phyloP scores from a whole-genome alignment of 2,329 filamentous ascomycete species.

The Botrytis sinoallii region DNA sequence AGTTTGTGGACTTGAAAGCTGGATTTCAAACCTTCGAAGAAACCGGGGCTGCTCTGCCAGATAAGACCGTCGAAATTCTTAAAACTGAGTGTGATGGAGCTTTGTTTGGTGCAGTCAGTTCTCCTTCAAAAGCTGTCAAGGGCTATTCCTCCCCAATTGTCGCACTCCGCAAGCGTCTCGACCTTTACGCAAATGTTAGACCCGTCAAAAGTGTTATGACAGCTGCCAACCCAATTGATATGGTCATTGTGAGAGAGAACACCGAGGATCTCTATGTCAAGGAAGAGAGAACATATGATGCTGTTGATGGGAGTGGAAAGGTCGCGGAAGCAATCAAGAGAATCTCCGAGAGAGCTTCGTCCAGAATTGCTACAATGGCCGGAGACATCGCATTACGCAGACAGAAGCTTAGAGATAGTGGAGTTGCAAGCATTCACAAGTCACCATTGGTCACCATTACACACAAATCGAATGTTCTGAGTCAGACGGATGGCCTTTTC shows the following conservation, averaged over 20 bases:
- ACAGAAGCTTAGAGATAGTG: constrained; percentile 70
- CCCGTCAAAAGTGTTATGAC: constrained; percentile 82
- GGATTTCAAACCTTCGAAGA: constrained; percentile 92
- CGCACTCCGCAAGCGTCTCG: constrained; percentile 88
- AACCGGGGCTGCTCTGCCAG: constrained; percentile 83
- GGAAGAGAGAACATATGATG: constrained; percentile 80
- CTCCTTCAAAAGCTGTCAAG: constrained; percentile 82
- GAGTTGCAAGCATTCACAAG: constrained; percentile 58
- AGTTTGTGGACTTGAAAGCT: constrained; percentile 88
- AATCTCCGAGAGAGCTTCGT: constrained; percentile 81
- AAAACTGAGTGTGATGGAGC: constrained; percentile 91
- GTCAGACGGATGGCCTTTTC: constrained; percentile 95
- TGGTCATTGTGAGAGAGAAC: constrained; percentile 98
- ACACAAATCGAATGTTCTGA: constrained; percentile 97
- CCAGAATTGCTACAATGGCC: constrained; percentile 86
- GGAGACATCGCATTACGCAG: constrained; percentile 89
- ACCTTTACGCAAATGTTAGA: constrained; percentile 95
- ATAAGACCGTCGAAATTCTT: constrained; percentile 85
- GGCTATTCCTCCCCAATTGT: constrained; percentile 91
- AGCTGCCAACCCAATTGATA: constrained; percentile 64
- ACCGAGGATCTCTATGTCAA: constrained; percentile 94
- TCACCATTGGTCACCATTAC: constrained; percentile 86
- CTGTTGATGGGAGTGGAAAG: constrained; percentile 65
- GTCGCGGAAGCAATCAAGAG: constrained; percentile 98
- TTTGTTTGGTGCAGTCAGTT: constrained; percentile 93